Conservation (phyloP, 345 rosid genomes). For the Erucastrum elatum region DNA sequence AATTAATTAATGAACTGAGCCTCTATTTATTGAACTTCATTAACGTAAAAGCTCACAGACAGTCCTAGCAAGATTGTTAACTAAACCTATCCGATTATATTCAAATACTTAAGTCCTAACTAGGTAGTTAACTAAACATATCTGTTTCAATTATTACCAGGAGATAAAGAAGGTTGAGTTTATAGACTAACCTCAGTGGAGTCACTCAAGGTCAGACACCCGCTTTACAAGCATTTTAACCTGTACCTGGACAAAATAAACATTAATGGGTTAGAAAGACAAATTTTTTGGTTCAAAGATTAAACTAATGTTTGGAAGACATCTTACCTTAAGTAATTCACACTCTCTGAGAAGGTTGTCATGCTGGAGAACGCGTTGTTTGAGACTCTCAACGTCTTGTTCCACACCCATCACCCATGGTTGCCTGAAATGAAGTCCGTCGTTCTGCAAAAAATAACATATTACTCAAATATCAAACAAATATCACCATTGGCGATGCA, state of each 20-base stretch:
- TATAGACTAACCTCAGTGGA: not conserved
- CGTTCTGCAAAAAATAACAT: not conserved
- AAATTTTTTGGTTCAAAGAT: too few species aligned
- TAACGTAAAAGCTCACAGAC: not conserved
- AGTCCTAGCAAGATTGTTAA: too few species aligned
- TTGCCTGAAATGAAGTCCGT: not conserved
- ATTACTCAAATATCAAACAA: too few species aligned
- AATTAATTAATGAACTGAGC: not conserved
- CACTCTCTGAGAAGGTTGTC: not conserved
- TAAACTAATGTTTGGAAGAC: not conserved
- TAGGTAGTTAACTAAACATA: not conserved
- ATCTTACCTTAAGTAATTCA: not conserved
- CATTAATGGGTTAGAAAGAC: not conserved
- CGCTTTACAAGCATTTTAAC: not conserved
- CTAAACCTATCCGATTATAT: too few species aligned
- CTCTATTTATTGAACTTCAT: not conserved
- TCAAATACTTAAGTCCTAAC: too few species aligned
- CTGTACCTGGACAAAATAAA: not conserved
- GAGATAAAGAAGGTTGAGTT: too few species aligned
- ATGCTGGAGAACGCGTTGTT: not conserved
- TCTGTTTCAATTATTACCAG: too few species aligned
- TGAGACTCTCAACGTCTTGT: not conserved
- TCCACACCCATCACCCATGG: not conserved
- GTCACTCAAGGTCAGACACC: not conserved
- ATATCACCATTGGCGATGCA: too few species aligned